These are phyloP conservation scores for Ustilaginoidea virens DNA, from an alignment of 2,329 filamentous ascomycete species.

Conservation along the genomic window DNA sequence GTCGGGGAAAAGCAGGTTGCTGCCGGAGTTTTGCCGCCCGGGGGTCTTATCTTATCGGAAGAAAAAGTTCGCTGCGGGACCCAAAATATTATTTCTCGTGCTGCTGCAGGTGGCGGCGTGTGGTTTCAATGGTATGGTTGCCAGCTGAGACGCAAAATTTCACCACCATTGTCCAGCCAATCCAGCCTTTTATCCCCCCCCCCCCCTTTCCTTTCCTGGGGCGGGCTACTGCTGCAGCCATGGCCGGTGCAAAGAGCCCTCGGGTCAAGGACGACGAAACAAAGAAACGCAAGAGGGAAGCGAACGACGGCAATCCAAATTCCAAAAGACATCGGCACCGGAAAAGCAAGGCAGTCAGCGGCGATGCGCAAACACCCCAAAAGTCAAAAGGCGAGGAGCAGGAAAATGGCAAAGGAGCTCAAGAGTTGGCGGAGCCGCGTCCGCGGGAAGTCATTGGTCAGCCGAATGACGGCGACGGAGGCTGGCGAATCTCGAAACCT, in stretches of 20 bases:
- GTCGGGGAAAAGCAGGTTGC: too few species aligned
- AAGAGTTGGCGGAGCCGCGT: slow-evolving; percentile 6
- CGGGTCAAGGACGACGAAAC: slow-evolving; percentile 20
- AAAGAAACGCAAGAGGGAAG: slow-evolving; percentile 33
- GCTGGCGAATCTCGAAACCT: slow-evolving; percentile 47
- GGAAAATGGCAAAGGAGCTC: slow-evolving; percentile 3
- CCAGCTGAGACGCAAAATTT: slow-evolving; percentile 4
- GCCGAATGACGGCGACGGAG: slow-evolving; percentile 16
- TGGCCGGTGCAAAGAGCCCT: slow-evolving; percentile 19
- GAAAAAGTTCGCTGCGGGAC: slow-evolving; percentile 25
- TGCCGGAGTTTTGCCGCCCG: slow-evolving; percentile 17
- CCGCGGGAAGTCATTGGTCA: slow-evolving; percentile 12
- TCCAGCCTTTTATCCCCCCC: too few species aligned
- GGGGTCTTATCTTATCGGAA: slow-evolving; percentile 25
- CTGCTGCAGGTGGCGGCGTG: neutral
- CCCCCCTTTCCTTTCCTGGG: slow-evolving; percentile 6
- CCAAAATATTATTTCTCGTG: slow-evolving; percentile 19
- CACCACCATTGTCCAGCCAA: too few species aligned
- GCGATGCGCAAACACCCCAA: neutral
- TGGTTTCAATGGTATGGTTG: too few species aligned
- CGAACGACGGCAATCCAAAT: slow-evolving; percentile 23
- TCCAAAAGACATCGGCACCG: slow-evolving; percentile 25
- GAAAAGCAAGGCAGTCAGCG: slow-evolving; percentile 13
- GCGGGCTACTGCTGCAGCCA: slow-evolving; percentile 8
- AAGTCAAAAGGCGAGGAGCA: slow-evolving; percentile 2